These are phyloP conservation scores for Amyloporia xantha DNA, from an alignment of 768 basidiomycete species.

Conservation along the genomic window DNA sequence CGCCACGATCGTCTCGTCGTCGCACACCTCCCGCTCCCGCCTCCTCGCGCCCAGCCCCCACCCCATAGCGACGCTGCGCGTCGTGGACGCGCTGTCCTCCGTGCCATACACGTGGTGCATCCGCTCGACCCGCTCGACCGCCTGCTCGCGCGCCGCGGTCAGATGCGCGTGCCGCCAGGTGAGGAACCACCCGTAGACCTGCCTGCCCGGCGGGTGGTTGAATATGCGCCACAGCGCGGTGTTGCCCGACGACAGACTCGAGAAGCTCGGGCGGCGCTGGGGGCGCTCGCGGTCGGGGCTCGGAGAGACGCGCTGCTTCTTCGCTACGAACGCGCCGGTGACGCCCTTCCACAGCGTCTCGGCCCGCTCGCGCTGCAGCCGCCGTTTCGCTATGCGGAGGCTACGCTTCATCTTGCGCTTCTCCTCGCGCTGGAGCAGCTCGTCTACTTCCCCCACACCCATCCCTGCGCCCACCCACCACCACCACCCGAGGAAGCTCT, in stretches of 20 bases:
- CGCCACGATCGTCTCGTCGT: constrained; percentile 24
- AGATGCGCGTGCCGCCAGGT: constrained; percentile 48
- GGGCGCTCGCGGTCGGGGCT: neutral
- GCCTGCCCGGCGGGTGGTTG: neutral
- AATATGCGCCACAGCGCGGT: neutral
- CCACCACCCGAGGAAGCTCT: constrained; percentile 96
- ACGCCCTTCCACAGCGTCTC: constrained; percentile 55
- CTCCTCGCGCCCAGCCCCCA: constrained; percentile 72
- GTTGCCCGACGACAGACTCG: neutral
- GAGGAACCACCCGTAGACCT: constrained; percentile 8
- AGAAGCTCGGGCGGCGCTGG: neutral
- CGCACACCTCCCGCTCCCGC: constrained; percentile 28
- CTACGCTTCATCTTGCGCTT: constrained; percentile 46
- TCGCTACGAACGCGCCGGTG: constrained; percentile 38
- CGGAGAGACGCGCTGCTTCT: neutral
- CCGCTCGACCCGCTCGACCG: constrained; percentile 58
- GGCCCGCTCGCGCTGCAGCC: constrained; percentile 45
- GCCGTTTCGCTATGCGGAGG: constrained; percentile 40
- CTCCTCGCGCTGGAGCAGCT: constrained; percentile 45
- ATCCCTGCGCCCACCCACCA: constrained; percentile 98
- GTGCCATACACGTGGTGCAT: constrained; percentile 53
- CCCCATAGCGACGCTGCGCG: constrained; percentile 33
- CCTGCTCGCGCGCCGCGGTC: constrained; percentile 63
- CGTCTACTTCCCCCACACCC: constrained; percentile 66
- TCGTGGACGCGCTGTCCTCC: constrained; percentile 24